phyloP scores from a whole-genome alignment of 495 filamentous ascomycete species.

The Penicillium cinerascens region DNA sequence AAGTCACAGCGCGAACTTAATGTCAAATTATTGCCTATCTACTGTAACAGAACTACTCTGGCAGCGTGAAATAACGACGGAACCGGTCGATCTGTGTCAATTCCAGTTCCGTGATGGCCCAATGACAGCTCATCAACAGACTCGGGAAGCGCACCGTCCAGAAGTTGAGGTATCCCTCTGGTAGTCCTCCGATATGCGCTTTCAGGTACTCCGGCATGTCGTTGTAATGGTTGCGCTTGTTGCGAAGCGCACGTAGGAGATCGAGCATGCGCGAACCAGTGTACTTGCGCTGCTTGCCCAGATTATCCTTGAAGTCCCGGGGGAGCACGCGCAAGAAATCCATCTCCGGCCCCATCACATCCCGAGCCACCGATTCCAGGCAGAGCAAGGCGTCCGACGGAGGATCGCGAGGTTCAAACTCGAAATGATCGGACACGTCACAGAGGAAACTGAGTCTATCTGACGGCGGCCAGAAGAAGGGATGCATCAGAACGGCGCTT shows the following conservation, averaged over 20 bases:
- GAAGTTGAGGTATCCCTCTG: conserved; percentile 81
- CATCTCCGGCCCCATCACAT: conserved; percentile 53
- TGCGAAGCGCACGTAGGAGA: conserved; percentile 83
- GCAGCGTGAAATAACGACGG: conserved; percentile 61
- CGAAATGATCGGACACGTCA: conserved; percentile 91
- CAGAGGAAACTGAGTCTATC: conserved; percentile 88
- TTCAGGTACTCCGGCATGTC: conserved; percentile 81
- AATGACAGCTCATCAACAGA: conserved; percentile 76
- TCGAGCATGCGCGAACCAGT: conserved; percentile 79
- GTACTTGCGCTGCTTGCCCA: conserved; percentile 96
- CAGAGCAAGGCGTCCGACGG: conserved; percentile 61
- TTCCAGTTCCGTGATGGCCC: conserved; percentile 61
- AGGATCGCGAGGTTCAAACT: conserved; percentile 80
- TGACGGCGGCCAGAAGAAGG: conserved; percentile 91
- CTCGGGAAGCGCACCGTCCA: conserved; percentile 82
- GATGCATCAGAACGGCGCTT: conserved; percentile 76
- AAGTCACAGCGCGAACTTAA: neutral
- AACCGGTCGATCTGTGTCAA: conserved; percentile 70
- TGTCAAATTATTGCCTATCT: neutral
- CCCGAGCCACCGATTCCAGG: conserved; percentile 55
- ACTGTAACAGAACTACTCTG: conserved; percentile 15
- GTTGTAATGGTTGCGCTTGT: conserved; percentile 93
- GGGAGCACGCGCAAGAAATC: conserved; percentile 81
- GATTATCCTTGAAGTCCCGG: conserved; percentile 73
- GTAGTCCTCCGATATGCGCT: conserved; percentile 70